These are phyloP conservation scores for Penicillium olsonii DNA, from an alignment of 2,329 filamentous ascomycete genomes.

Conservation along the genomic window DNA sequence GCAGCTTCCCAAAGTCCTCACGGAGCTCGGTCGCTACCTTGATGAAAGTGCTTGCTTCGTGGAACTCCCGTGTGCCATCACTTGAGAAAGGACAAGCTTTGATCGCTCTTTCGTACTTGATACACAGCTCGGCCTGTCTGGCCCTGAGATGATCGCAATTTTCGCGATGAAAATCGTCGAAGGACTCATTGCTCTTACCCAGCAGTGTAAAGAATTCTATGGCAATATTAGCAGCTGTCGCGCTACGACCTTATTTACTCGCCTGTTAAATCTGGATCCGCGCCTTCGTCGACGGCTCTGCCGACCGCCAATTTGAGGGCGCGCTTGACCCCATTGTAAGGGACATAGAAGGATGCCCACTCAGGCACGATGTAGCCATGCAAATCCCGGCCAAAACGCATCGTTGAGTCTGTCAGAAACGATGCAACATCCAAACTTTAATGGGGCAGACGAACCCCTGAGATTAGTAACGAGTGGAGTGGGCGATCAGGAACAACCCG, in stretches of 20 bases:
- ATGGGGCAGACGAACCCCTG: not conserved
- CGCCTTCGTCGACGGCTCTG: not conserved
- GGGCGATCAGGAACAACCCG: not conserved
- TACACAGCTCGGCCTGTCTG: not conserved
- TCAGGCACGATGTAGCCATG: slow-evolving; percentile 27
- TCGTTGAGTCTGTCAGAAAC: slow-evolving; percentile 4
- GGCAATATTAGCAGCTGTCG: not conserved
- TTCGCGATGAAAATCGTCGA: not conserved
- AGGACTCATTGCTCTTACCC: not conserved
- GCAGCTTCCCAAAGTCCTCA: slow-evolving; percentile 11
- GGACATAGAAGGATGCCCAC: slow-evolving; percentile 30
- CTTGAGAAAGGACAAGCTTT: not conserved
- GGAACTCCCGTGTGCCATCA: not conserved
- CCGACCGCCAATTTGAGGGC: slow-evolving; percentile 16
- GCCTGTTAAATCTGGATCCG: not conserved
- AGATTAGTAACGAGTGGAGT: not conserved
- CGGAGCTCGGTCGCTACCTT: slow-evolving; percentile 1
- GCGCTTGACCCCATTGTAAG: slow-evolving; percentile 30
- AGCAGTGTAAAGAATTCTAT: slow-evolving; percentile 1
- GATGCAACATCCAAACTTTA: not conserved
- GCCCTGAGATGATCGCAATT: not conserved
- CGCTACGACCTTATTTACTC: not conserved
- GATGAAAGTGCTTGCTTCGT: not conserved
- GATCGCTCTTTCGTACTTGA: slow-evolving; percentile 1
- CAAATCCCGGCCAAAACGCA: slow-evolving; percentile 34